Evolutionary conservation across 2,329 filamentous ascomycete genomes (phyloP).

Genomic region (Teratosphaeria nubilosa): DNA sequence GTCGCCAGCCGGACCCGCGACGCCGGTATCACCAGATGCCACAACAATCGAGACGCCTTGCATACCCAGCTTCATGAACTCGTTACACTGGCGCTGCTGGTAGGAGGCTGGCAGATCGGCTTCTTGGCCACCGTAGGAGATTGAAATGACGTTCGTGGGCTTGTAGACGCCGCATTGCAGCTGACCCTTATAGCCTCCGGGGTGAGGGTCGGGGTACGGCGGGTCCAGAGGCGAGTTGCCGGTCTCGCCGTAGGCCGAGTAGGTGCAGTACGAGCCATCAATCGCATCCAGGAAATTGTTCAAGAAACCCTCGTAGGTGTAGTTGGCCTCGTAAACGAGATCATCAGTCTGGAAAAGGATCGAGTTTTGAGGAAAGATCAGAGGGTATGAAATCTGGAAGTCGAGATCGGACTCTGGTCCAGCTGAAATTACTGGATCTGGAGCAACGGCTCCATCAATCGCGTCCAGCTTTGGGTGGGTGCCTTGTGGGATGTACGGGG

Average conservation of each 20-base stretch:
- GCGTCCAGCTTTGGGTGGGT: slow-evolving; percentile 31
- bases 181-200: slow-evolving; percentile 41
- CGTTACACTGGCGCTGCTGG: slow-evolving; percentile 34
- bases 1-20: slow-evolving; percentile 27
- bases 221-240: slow-evolving; percentile 42
- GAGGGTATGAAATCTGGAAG: slow-evolving; percentile 37
- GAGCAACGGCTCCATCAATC: slow-evolving; percentile 32
- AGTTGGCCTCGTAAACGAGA: slow-evolving; percentile 30
- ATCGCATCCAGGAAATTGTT: slow-evolving; percentile 41
- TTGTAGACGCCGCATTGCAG: slow-evolving; percentile 38
- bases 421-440: slow-evolving; percentile 9
- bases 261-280: slow-evolving; percentile 40
- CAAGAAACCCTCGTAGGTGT: slow-evolving; percentile 27
- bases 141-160: slow-evolving; percentile 46
- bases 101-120: slow-evolving; percentile 42
- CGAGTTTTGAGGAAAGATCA: slow-evolving; percentile 40
- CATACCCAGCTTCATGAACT: slow-evolving; percentile 37
- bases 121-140: slow-evolving; percentile 48
- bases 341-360: slow-evolving; percentile 41
- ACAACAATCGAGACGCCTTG: slow-evolving; percentile 38
- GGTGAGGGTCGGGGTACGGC: slow-evolving; percentile 38
- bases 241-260: slow-evolving; percentile 39
- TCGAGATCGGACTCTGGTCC: slow-evolving; percentile 30
- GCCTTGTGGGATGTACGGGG: slow-evolving; percentile 28
- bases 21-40: slow-evolving; percentile 36